Conservation (phyloP, 768 basidiomycete species). For the Neoboletus magnificus region DNA sequence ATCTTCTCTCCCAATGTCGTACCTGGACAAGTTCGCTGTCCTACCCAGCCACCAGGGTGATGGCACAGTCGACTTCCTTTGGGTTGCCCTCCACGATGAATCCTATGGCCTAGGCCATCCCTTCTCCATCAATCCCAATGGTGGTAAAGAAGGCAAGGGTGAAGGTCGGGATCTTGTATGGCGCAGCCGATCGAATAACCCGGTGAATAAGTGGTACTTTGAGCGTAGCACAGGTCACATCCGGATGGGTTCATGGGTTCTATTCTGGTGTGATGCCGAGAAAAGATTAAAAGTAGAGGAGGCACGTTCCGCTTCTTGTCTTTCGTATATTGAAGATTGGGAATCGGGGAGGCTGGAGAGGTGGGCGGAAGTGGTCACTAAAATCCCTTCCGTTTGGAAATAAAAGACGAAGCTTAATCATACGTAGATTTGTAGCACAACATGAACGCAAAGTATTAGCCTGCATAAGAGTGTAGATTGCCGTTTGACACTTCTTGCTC, state of each 20-base stretch:
- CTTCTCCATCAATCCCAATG: slow-evolving; percentile 92
- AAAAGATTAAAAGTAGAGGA: slow-evolving; percentile 71
- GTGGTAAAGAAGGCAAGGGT: slow-evolving; percentile 86
- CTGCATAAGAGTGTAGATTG: slow-evolving; percentile 1
- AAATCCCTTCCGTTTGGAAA: slow-evolving; percentile 81
- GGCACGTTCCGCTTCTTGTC: slow-evolving; percentile 56
- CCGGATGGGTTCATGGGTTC: slow-evolving; percentile 79
- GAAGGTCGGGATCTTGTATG: slow-evolving; percentile 94
- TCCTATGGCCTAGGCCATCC: slow-evolving; percentile 94
- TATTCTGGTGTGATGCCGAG: slow-evolving; percentile 99
- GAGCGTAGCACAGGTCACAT: slow-evolving; percentile 92
- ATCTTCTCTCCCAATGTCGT: slow-evolving; percentile 58
- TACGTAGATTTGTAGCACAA: slow-evolving; percentile 16
- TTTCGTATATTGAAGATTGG: slow-evolving; percentile 74
- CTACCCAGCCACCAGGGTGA: slow-evolving; percentile 94
- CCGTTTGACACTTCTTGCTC: not conserved
- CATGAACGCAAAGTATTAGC: not conserved
- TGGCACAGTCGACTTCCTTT: slow-evolving; percentile 98
- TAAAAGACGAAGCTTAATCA: slow-evolving; percentile 19
- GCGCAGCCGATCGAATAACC: slow-evolving; percentile 90
- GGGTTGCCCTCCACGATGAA: slow-evolving; percentile 98
- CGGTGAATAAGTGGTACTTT: slow-evolving; percentile 99
- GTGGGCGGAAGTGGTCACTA: slow-evolving; percentile 67
- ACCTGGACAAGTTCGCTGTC: slow-evolving; percentile 98
- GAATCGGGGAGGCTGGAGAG: slow-evolving; percentile 64